Percentiles rank a stretch among this genome's conserved stretches.
These are phyloP conservation scores for Hirsutella thompsonii DNA, from an alignment of 2,329 filamentous ascomycete species.

Conservation along the genomic window DNA sequence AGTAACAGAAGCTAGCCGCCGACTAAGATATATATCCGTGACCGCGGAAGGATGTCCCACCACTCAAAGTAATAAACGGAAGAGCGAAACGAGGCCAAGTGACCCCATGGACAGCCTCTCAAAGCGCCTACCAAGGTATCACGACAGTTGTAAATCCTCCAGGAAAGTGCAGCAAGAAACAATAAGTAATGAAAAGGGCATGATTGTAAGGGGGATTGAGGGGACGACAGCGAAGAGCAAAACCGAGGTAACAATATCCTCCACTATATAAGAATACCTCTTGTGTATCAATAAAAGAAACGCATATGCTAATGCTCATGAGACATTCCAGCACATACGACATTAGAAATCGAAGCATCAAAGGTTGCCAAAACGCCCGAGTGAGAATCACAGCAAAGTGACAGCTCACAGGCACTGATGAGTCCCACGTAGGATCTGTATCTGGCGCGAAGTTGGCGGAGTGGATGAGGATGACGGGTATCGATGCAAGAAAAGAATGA, in stretches of 20 bases:
- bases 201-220: neutral
- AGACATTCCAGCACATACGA: neutral
- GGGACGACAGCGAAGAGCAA: neutral
- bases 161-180: neutral
- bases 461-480: too few relatives aligned
- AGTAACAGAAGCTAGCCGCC: too few relatives aligned
- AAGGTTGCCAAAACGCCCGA: neutral
- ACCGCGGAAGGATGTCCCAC: neutral
- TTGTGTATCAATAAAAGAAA: constrained; percentile 1
- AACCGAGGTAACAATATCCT: constrained; percentile 1
- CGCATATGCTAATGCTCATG: constrained; percentile 2
- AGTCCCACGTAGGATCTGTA: neutral
- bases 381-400: too few relatives aligned
- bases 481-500: too few relatives aligned
- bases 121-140: constrained; percentile 9
- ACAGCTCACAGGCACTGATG: too few relatives aligned
- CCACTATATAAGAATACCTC: constrained; percentile 5
- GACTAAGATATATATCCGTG: too few relatives aligned
- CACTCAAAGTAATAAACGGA: neutral
- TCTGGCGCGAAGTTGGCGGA: too few relatives aligned
- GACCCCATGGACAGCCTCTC: constrained; percentile 1
- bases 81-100: constrained; percentile 1
- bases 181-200: neutral
- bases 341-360: neutral
- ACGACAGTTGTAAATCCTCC: neutral